Conservation (phyloP, 2,329 filamentous ascomycete genomes). For the Coniochaeta sp. region DNA sequence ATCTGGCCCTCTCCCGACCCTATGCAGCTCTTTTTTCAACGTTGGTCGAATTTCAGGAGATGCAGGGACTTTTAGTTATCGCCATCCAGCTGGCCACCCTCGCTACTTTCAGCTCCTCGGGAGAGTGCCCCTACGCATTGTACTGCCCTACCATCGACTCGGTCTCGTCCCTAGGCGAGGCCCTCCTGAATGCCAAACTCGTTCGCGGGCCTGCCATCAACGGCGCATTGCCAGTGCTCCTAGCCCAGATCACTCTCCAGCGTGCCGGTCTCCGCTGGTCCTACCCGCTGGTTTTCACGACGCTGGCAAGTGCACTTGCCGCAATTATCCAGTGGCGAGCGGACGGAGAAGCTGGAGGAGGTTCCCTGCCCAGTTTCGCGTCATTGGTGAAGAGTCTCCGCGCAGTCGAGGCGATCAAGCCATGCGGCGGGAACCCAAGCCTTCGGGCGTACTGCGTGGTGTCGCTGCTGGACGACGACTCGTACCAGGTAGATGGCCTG, state of each 20-base stretch:
- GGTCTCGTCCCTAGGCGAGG: slow-evolving; percentile 9
- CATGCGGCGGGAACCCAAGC: slow-evolving; percentile 13
- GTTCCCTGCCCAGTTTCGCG: not conserved
- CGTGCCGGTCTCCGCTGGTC: slow-evolving; percentile 15
- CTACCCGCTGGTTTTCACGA: slow-evolving; percentile 12
- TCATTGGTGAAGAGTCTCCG: slow-evolving; percentile 10
- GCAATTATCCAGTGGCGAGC: not conserved
- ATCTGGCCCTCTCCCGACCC: slow-evolving; percentile 7
- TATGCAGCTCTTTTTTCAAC: slow-evolving; percentile 10
- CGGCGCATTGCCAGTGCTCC: slow-evolving; percentile 10
- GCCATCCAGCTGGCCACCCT: slow-evolving; percentile 16
- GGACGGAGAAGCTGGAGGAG: not conserved
- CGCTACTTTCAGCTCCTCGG: slow-evolving; percentile 8
- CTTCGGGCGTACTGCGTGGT: slow-evolving; percentile 6
- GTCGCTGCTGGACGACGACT: not conserved
- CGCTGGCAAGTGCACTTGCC: not conserved
- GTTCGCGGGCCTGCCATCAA: slow-evolving; percentile 9
- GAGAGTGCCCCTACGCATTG: slow-evolving; percentile 6
- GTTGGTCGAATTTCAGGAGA: slow-evolving; percentile 17
- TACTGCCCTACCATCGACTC: slow-evolving; percentile 1
- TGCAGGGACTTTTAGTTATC: slow-evolving; percentile 14
- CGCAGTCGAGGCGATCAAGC: slow-evolving; percentile 5
- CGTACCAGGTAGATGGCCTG: not conserved
- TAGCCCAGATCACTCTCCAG: slow-evolving; percentile 14
- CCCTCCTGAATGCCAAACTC: slow-evolving; percentile 11